A percentile compares a stretch with the other conserved stretches of the same genome.
Conservation (phyloP, 2,329 filamentous ascomycete genomes). For the Nemania diffusa region DNA sequence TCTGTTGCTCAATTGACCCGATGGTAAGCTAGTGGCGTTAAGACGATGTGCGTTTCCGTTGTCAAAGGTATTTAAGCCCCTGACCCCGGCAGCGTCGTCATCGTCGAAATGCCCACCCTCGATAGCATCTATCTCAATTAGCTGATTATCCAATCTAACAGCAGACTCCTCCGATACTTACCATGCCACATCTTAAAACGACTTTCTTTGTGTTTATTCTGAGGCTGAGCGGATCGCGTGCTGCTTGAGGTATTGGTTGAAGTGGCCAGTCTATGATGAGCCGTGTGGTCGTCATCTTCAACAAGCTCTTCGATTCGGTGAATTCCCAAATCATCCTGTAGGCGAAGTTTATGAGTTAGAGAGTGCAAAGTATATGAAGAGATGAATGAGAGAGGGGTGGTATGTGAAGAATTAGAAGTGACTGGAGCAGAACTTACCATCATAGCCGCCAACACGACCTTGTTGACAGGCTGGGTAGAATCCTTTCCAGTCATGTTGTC, state of each 20-base stretch:
- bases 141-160: constrained; percentile 13
- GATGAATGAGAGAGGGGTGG: not conserved
- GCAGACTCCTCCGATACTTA: constrained; percentile 21
- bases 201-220: too few species aligned
- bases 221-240: not conserved
- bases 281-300: not conserved
- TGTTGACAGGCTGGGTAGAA: not conserved
- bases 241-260: not conserved
- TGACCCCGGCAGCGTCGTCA: constrained; percentile 37
- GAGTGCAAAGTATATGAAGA: not conserved
- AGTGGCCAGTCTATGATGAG: not conserved
- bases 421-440: constrained; percentile 23
- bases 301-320: constrained; percentile 39
- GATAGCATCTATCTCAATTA: constrained; percentile 33
- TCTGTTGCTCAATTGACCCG: not conserved
- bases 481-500: constrained; percentile 15
- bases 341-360: constrained; percentile 1
- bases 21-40: not conserved
- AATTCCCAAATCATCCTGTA: constrained; percentile 41
- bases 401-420: not conserved
- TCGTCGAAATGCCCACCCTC: constrained; percentile 36
- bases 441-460: constrained; percentile 11
- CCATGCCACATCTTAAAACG: constrained; percentile 24
- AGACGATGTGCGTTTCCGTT: constrained; percentile 41
- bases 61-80: constrained; percentile 37